Base-by-base conservation (phyloP, 108 stramenopile genomes). In the Stephanodiscus triporus region DNA sequence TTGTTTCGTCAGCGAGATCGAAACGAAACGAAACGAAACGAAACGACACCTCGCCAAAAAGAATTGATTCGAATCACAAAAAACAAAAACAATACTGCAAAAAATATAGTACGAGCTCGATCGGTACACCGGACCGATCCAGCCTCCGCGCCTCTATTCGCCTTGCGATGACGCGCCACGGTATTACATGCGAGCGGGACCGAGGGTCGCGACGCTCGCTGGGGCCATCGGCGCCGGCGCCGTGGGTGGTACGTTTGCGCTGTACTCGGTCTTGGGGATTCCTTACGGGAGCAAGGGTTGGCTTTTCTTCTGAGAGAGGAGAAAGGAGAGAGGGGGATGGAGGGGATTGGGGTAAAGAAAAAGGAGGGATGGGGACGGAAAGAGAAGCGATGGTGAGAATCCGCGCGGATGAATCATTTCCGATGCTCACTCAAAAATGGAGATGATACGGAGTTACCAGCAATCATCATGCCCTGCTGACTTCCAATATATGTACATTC, bases 181-280 rank as follows among this genome's bases (percentile, higher is more conserved):
- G 4, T 95, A 87, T 58, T 91, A 91, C 68, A 84, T 84, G 55
- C 84, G 89, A 13, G 88, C 95, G 19, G 95, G 95, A 56, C 78
- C 88, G 36, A 77, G 92, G 22, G 95, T 89, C 10, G 95, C 95
- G 17, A 85, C 84, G 2, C 73, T 95, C 50, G 92, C 89, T 26
- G 95, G 95, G 17, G 79, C 85, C 2, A 81, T 95, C 29, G 92
- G 92, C 27, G 51, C 89, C 29, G 89, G 89, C 60, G 84, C 85
- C 30, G 95, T 95, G 10, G 92, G 86, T 10, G 89, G 82, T 10
- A 93, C 92, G 0, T 93, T 91, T 79, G 88, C 80, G 13, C 61
- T 77, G 13, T 93, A 92, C 75, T 68, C 86, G 4, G 54, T 91
- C 2, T 42, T 87, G 63, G 89, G 88, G 2, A 77, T 87, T 40